These are phyloP conservation scores for Gastrolobium villosum DNA, from an alignment of 306 rosid genomes.

Conservation along the genomic window DNA sequence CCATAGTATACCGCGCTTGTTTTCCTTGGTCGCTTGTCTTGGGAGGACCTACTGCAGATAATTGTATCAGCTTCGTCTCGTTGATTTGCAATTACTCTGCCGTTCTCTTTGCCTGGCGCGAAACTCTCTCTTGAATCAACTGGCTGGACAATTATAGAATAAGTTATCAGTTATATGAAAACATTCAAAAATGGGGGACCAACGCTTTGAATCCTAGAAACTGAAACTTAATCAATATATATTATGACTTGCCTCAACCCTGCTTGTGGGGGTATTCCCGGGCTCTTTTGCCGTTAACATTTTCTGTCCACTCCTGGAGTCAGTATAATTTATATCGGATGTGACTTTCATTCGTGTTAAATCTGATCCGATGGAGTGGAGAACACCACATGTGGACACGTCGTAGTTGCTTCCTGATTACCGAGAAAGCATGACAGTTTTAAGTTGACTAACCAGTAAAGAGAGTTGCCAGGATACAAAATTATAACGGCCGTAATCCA, in stretches of 20 bases:
- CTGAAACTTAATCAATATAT: conserved; percentile 17
- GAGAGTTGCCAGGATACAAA: neutral
- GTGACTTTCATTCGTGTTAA: conserved; percentile 88
- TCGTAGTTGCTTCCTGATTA: conserved; percentile 68
- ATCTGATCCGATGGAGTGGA: conserved; percentile 92
- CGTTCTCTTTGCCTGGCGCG: conserved; percentile 64
- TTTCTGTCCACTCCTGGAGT: conserved; percentile 68
- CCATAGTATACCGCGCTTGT: conserved; percentile 77
- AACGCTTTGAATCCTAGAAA: neutral
- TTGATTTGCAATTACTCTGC: conserved; percentile 54
- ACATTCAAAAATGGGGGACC: neutral
- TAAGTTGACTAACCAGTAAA: conserved; percentile 17
- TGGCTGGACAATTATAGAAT: conserved; percentile 63
- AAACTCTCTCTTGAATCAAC: conserved; percentile 87
- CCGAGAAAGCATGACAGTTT: conserved; percentile 31
- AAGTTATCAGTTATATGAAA: conserved; percentile 16
- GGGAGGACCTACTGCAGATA: conserved; percentile 64
- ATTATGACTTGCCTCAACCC: conserved; percentile 65
- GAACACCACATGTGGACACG: conserved; percentile 84
- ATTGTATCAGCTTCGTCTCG: conserved; percentile 66
- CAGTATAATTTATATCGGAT: conserved; percentile 57
- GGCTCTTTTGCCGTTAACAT: conserved; percentile 58
- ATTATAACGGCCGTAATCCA: conserved; percentile 32
- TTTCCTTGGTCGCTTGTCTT: conserved; percentile 83
- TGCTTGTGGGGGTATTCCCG: conserved; percentile 85